Evolutionary conservation across 805 yeast genomes (phyloP).

Genomic region (Starmerella cellae): DNA sequence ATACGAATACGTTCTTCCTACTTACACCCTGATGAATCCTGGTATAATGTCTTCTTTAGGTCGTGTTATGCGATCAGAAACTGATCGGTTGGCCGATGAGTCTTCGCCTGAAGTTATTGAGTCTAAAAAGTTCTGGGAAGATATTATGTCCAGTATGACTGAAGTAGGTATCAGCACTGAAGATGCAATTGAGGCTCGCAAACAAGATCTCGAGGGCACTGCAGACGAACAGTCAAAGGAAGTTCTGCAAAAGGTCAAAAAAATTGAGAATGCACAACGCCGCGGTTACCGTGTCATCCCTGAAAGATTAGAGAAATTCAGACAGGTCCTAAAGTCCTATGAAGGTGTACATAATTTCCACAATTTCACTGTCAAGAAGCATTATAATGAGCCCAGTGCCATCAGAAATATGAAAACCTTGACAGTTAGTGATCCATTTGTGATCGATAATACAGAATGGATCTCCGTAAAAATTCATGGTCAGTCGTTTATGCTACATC

Average conservation of each 20-base stretch:
- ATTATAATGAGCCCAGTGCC: conserved; percentile 73
- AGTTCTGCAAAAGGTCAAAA: conserved; percentile 26
- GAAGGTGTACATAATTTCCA: conserved; percentile 88
- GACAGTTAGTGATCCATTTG: conserved; percentile 73
- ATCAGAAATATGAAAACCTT: conserved; percentile 68
- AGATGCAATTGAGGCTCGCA: conserved; percentile 6
- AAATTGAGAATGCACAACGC: conserved; percentile 52
- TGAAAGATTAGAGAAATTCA: conserved; percentile 48
- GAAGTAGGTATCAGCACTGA: conserved; percentile 32
- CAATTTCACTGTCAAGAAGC: conserved; percentile 73
- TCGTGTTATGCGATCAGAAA: conserved; percentile 27
- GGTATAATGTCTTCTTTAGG: conserved; percentile 59
- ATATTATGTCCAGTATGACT: conserved; percentile 31
- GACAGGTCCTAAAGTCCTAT: conserved; percentile 57
- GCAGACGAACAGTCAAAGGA: conserved; percentile 32
- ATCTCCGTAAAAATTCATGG: conserved; percentile 91
- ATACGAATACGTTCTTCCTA: conserved; percentile 87
- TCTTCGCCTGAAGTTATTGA: conserved; percentile 47
- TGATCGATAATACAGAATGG: conserved; percentile 93
- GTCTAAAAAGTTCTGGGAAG: conserved; percentile 61
- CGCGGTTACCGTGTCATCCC: conserved; percentile 53
- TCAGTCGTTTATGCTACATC: conserved; percentile 96
- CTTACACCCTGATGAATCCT: conserved; percentile 84
- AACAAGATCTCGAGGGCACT: conserved; percentile 9
- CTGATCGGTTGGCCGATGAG: conserved; percentile 40